Percentiles rank a stretch among this genome's conserved stretches.
phyloP scores from a whole-genome alignment of 2,329 filamentous ascomycete genomes.

The Acephala macrosclerotiorum region DNA sequence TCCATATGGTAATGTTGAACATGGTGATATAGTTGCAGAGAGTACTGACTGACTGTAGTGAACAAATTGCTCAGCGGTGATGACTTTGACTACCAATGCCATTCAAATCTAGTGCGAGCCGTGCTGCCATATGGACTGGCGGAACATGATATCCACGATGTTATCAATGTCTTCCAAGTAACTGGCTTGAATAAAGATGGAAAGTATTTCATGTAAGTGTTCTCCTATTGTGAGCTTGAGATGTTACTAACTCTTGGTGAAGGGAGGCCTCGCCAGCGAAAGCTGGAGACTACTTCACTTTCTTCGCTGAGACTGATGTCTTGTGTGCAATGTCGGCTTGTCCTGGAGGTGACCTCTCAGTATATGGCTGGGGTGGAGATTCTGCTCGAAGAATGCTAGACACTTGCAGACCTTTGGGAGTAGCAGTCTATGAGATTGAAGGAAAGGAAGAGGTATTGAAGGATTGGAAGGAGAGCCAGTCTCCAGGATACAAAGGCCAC shows the following conservation, averaged over 20 bases:
- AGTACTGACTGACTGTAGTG: constrained; percentile 51
- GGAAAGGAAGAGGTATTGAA: constrained; percentile 58
- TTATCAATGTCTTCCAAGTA: constrained; percentile 87
- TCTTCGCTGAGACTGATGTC: constrained; percentile 82
- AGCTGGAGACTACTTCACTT: constrained; percentile 63
- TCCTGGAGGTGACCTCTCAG: constrained; percentile 80
- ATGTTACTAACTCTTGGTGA: neutral
- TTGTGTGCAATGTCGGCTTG: constrained; percentile 70
- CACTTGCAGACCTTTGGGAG: constrained; percentile 76
- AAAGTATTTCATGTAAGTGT: constrained; percentile 73
- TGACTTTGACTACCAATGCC: constrained; percentile 82
- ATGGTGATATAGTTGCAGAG: neutral
- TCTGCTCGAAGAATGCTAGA: constrained; percentile 73
- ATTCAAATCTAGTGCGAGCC: constrained; percentile 80
- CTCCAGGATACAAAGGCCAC: constrained; percentile 67
- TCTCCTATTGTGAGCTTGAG: neutral
- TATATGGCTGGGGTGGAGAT: constrained; percentile 80
- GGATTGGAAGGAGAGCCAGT: constrained; percentile 68
- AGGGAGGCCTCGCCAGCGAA: constrained; percentile 55
- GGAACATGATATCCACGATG: constrained; percentile 82
- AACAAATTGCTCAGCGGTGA: constrained; percentile 75
- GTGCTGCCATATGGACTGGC: constrained; percentile 71
- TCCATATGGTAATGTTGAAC: constrained; percentile 64
- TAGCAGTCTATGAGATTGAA: constrained; percentile 73
- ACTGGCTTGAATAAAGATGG: constrained; percentile 77